These are phyloP conservation scores for Lolium perenne DNA, from an alignment of 176 grass and related monocot genomes.

Conservation along the genomic window DNA sequence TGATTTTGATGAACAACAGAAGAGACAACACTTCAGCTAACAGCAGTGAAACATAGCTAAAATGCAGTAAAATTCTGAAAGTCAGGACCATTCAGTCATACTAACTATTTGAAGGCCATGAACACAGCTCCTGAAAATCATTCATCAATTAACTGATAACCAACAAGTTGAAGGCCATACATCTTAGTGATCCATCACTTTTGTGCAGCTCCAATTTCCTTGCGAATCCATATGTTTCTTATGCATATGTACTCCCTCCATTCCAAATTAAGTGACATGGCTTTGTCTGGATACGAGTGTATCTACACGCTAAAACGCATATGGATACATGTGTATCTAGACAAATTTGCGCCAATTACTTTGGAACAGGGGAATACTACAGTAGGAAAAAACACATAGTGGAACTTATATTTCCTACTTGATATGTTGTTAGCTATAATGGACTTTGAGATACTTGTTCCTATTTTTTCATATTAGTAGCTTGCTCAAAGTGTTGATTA, in stretches of 20 bases:
- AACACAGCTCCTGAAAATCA: constrained; percentile 57
- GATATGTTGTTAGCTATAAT: background rate
- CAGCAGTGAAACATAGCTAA: constrained; percentile 37
- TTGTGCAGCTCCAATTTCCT: constrained; percentile 8
- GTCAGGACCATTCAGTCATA: constrained; percentile 18
- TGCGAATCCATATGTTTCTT: background rate
- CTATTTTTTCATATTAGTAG: background rate
- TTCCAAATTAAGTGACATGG: no score
- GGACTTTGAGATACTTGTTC: background rate
- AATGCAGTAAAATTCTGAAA: constrained; percentile 49
- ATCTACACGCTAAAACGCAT: no score
- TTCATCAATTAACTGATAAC: constrained; percentile 48
- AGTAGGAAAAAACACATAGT: background rate
- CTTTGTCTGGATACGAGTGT: no score
- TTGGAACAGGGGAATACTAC: no score
- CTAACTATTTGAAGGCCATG: constrained; percentile 50
- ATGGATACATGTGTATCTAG: no score
- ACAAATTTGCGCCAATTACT: no score
- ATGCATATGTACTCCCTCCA: no score
- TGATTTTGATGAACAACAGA: constrained; percentile 46
- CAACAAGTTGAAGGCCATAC: background rate
- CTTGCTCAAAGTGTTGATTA: background rate
- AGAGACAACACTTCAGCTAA: constrained; percentile 43
- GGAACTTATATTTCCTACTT: constrained; percentile 10
- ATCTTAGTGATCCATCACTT: constrained; percentile 29